A percentile compares a stretch with the other conserved stretches of the same genome.
Conservation (phyloP, 2,329 filamentous ascomycete species). For the Capronia americana region DNA sequence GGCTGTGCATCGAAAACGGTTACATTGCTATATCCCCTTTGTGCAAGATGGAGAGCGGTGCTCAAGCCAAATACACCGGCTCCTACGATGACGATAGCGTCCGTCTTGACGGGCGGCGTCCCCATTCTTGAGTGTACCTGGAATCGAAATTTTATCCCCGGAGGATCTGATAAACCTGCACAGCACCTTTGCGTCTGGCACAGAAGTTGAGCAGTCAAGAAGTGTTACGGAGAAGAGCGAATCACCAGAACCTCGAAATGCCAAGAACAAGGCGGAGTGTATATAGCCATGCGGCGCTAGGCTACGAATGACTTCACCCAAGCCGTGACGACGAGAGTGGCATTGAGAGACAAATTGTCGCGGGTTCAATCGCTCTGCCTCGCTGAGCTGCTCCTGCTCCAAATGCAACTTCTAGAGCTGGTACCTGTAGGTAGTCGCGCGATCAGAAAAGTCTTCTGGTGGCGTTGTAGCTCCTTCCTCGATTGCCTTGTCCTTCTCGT, state of each 20-base stretch:
- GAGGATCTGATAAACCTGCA: background rate
- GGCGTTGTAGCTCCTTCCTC: background rate
- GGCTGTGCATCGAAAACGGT: conserved; percentile 59
- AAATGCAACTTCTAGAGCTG: background rate
- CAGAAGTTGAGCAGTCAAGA: background rate
- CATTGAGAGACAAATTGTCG: background rate
- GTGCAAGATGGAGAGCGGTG: conserved; percentile 49
- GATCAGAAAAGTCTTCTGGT: background rate
- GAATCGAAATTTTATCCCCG: background rate
- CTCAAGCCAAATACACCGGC: conserved; percentile 60
- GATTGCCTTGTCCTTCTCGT: background rate
- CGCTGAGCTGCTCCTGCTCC: background rate
- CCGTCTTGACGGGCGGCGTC: background rate
- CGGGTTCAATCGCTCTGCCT: background rate
- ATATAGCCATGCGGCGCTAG: background rate
- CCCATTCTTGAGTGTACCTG: background rate
- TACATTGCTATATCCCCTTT: conserved; percentile 55
- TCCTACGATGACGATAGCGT: conserved; percentile 53
- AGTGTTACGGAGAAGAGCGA: background rate
- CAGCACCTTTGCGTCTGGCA: background rate
- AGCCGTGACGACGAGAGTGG: background rate
- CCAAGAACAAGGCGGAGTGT: background rate
- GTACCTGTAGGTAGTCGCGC: background rate
- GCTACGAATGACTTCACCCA: background rate
- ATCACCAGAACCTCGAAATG: background rate